Percentiles rank a stretch among this genome's conserved stretches.
Conservation (phyloP, 1,284 basidiomycete genomes). For the Pseudozyma pruni region DNA sequence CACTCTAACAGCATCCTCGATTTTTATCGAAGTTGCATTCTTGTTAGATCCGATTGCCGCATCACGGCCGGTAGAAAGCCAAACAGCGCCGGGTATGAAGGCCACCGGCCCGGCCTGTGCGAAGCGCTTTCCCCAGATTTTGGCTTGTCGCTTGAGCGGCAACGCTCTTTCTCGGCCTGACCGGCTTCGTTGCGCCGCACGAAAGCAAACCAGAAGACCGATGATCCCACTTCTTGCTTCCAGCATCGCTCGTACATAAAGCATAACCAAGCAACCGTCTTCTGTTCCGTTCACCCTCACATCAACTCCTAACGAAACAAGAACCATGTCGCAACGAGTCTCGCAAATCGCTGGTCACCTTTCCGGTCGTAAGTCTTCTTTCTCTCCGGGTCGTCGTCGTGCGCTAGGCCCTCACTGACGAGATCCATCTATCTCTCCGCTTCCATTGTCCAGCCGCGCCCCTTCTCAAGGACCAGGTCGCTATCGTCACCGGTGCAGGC, state of each 20-base stretch:
- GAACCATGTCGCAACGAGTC: constrained; percentile 46
- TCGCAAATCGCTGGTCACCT: constrained; percentile 51
- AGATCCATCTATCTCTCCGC: too few relatives aligned
- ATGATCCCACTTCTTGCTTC: not conserved
- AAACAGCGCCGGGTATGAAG: constrained; percentile 19
- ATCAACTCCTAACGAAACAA: not conserved
- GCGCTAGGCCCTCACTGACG: too few relatives aligned
- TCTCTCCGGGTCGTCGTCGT: too few relatives aligned
- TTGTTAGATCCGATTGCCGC: not conserved
- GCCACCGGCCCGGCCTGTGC: constrained; percentile 13
- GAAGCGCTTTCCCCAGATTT: constrained; percentile 7
- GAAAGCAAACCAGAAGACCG: not conserved
- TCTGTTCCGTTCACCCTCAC: too few relatives aligned
- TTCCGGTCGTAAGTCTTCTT: constrained; percentile 40
- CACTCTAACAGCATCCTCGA: constrained; percentile 11
- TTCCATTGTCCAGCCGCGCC: constrained; percentile 23
- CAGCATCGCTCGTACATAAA: too few relatives aligned
- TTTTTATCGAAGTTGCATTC: too few relatives aligned
- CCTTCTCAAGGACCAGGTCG: constrained; percentile 76
- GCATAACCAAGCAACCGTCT: not conserved
- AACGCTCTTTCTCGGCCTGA: constrained; percentile 1
- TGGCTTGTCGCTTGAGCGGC: too few relatives aligned
- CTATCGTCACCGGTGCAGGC: constrained; percentile 79
- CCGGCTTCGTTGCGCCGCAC: constrained; percentile 21
- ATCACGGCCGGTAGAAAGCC: constrained; percentile 17